Evolutionary conservation across 345 rosid species (phyloP), one percentile per base, ranked within the genome.

Genomic region (Eucalyptus cladocalyx): DNA sequence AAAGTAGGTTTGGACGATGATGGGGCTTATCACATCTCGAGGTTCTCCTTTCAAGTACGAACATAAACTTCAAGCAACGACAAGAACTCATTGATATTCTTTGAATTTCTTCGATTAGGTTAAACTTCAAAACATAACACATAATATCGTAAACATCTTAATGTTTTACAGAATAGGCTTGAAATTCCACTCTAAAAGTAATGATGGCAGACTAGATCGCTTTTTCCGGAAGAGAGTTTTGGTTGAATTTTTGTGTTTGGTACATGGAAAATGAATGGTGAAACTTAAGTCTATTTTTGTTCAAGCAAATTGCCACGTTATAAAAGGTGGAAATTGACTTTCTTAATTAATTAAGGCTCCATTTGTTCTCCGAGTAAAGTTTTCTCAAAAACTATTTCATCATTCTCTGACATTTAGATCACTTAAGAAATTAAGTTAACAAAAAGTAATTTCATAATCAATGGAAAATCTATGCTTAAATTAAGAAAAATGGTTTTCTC

Each of bases 371-470:
- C 4, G 0, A 34, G 5, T 18, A 69, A 69, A 69, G 32, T 28
- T 28, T 11, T 28, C 32, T 12, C 17, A 37, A 17, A 32, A 32
- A 17, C 37, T 17, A 72, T 37, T 72, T 19, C 13, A 10, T 37
- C 81, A 34, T 5, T 34, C 40, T 72, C 0, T 7, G 2, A 18
- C 4, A 2, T 72, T 19, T 19, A 19, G 10, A 19, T 6, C 21
- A 6, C 42, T 69, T 69, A 34, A 9, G 12, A 34, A 34, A 69
- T 32, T 17, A 11, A 18, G 11, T 37, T 34, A 8, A 10, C 12
- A 9, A 19, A 72, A 37, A 72, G 12, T 72, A 21, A 19, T 34
- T 37, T 34, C 45, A 72, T 34, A 72, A 40, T 72, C 3, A 37
- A 18, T 1, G 6, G 10, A 37, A 37, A 37, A 72, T 2, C 8